Conservation (phyloP, 768 basidiomycete species). For the Leucosporidium yakuticum region DNA sequence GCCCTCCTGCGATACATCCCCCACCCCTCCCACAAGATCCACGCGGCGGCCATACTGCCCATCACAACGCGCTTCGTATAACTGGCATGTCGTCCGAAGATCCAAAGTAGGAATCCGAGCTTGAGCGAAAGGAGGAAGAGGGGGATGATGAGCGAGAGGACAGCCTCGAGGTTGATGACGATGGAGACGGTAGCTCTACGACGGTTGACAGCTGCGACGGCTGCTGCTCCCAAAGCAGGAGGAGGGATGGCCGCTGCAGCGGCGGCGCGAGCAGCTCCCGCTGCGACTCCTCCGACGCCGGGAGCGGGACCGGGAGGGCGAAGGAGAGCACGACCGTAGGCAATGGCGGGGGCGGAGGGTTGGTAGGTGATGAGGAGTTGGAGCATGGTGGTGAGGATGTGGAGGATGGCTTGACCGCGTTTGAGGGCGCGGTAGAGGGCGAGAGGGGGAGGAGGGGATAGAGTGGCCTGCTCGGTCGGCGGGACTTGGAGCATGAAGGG, state of each 20-base stretch:
- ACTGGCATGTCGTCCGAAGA: slow-evolving; percentile 37
- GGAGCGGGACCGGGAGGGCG: neutral
- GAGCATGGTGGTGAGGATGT: slow-evolving; percentile 24
- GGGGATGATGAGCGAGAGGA: slow-evolving; percentile 31
- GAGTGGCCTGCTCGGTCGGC: neutral
- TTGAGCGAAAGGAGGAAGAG: slow-evolving; percentile 36
- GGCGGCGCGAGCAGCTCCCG: neutral
- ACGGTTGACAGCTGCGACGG: neutral
- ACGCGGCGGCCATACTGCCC: slow-evolving; percentile 23
- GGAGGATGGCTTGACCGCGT: slow-evolving; percentile 19
- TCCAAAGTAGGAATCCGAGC: slow-evolving; percentile 35
- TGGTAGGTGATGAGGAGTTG: slow-evolving; percentile 29
- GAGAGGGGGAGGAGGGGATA: neutral
- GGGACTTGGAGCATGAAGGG: slow-evolving; percentile 28
- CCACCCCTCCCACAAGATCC: slow-evolving; percentile 33
- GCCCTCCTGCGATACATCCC: slow-evolving; percentile 15
- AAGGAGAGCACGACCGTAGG: slow-evolving; percentile 18
- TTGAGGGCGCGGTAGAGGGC: neutral
- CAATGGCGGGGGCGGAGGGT: slow-evolving; percentile 12
- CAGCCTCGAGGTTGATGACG: slow-evolving; percentile 37
- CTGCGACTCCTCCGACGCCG: neutral
- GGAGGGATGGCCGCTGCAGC: neutral
- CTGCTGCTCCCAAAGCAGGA: neutral
- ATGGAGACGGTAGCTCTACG: slow-evolving; percentile 23
- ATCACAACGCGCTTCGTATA: slow-evolving; percentile 24